These are phyloP conservation scores for Coffea eugenioides DNA, from an alignment of 257 asterid genomes.

Conservation along the genomic window DNA sequence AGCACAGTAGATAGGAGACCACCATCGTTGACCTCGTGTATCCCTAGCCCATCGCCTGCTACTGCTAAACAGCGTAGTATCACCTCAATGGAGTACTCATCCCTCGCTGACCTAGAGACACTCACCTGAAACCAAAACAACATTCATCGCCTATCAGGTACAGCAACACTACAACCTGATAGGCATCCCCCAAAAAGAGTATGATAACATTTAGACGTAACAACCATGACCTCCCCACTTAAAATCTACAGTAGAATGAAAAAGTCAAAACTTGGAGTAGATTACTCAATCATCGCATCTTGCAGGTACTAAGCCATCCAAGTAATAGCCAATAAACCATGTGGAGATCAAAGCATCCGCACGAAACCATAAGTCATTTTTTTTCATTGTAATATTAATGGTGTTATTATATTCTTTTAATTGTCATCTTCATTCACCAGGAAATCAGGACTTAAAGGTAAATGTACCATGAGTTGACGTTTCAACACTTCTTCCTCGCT, in stretches of 20 bases:
- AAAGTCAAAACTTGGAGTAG: not conserved
- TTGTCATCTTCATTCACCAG: not conserved
- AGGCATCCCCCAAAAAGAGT: not conserved
- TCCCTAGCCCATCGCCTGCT: constrained; percentile 91
- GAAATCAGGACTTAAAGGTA: constrained; percentile 10
- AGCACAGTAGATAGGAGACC: constrained; percentile 76
- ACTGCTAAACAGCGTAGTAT: constrained; percentile 81
- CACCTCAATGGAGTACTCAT: constrained; percentile 71
- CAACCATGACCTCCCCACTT: not conserved
- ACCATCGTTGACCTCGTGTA: constrained; percentile 77
- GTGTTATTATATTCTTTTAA: not conserved
- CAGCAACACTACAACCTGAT: not conserved
- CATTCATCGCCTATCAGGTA: not conserved
- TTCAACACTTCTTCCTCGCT: constrained; percentile 73
- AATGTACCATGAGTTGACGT: constrained; percentile 75
- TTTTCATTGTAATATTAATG: not conserved
- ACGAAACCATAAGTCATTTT: not conserved
- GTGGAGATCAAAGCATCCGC: not conserved
- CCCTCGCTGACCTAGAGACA: constrained; percentile 55
- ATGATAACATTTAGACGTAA: not conserved
- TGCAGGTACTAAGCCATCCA: not conserved
- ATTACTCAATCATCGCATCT: not conserved
- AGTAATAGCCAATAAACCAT: not conserved
- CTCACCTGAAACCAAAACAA: constrained; percentile 51
- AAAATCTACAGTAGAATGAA: not conserved